Base-by-base conservation (phyloP, 2,329 filamentous ascomycete species). In the Amauroascus niger region DNA sequence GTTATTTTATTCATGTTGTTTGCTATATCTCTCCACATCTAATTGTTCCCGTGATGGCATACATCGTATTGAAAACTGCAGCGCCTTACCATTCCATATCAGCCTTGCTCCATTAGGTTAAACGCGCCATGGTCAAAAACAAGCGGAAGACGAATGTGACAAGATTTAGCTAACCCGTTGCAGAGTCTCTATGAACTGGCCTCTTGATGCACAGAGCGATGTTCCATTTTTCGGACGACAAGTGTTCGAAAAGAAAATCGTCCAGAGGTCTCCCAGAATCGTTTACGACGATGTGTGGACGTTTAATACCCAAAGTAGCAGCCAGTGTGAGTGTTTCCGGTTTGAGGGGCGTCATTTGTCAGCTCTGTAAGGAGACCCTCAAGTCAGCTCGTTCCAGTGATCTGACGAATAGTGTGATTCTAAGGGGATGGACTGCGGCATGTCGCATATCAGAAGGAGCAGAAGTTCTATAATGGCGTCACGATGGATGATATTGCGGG, bases 261-360 rank as follows among this genome's bases (percentile, higher is more conserved):
- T 76, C 54, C 69, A 74, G 43, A 80, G 80, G 65, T 64, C 70
- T 1, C 76, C 76, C 2, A 66, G 74, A 14, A 68, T 71, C 5
- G 76, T 81, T 24, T 82, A 84, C 62, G 81, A 84, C 62, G 80
- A 84, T 64, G 68, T 76, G 28, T 78, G 79, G 72, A 72, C 71
- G 0, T 77, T 81, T 59, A 82, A 82, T 64, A 76, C 79, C 0
- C 79, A 81, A 64, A 73, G 73, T 6, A 78, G 76, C 35, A 78
- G 74, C 41, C 79, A 82, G 63, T 82, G 69, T 62, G 59, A 40
- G 47, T n/a, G n/a, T 14, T 11, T 11, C 7, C 8, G 5, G 6
- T 22, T 30, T 35, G 1, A 37, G 8, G 2, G n/a, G 9, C 14
- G 30, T 13, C 3, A 18, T 28, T 11, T 11, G 13, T n/a, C 7